Percentiles rank a stretch among this genome's conserved stretches.
Conservation (phyloP, 345 rosid species). For the Odontarrhena argentea region DNA sequence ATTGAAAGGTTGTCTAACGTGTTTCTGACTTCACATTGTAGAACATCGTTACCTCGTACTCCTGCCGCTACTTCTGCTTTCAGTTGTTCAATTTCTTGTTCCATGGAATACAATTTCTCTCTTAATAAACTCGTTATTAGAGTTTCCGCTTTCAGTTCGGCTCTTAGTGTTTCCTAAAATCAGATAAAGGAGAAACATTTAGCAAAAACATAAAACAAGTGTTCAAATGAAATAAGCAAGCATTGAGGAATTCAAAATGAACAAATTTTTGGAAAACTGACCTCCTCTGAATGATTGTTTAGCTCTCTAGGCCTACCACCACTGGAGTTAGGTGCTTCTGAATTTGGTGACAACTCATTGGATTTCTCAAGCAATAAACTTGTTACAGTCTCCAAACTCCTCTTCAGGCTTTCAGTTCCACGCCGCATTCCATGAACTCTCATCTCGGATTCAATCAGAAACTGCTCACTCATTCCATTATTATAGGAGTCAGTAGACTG, state of each 20-base stretch:
- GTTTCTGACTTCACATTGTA: constrained; percentile 67
- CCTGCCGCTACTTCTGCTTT: constrained; percentile 84
- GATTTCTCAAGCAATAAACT: constrained; percentile 70
- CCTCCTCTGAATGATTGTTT: constrained; percentile 55
- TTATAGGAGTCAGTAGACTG: constrained; percentile 48
- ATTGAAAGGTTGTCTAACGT: constrained; percentile 70
- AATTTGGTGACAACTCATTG: constrained; percentile 44
- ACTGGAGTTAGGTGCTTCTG: constrained; percentile 34
- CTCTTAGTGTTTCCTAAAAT: constrained; percentile 53
- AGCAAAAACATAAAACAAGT: constrained; percentile 23
- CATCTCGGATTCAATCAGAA: constrained; percentile 70
- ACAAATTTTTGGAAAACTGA: constrained; percentile 38
- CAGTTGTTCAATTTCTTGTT: constrained; percentile 79
- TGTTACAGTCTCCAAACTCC: constrained; percentile 74
- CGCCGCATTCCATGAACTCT: constrained; percentile 71
- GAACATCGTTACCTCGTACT: constrained; percentile 75
- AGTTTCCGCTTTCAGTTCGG: constrained; percentile 76
- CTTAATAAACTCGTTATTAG: constrained; percentile 66
- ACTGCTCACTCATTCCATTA: constrained; percentile 65
- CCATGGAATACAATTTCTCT: constrained; percentile 85
- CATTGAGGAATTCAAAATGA: neutral
- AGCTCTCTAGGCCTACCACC: constrained; percentile 35
- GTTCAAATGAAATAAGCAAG: neutral
- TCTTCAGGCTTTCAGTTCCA: constrained; percentile 63
- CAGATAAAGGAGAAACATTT: constrained; percentile 26